Evolutionary conservation across 345 rosid genomes (phyloP).

Genomic region (Eucalyptus pauciflora): DNA sequence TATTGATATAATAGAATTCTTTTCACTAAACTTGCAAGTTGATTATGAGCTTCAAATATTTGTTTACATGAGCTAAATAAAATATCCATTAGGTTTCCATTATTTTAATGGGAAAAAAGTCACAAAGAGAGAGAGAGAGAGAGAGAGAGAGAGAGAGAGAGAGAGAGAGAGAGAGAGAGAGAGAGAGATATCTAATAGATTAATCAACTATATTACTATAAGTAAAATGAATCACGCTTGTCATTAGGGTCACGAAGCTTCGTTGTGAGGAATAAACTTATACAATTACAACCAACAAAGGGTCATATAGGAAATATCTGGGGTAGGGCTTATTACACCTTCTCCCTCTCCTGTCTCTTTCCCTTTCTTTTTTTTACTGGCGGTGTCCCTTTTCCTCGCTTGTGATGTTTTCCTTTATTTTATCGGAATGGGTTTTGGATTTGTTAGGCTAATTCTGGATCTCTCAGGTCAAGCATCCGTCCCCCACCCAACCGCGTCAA

Average conservation of each 20-base stretch:
- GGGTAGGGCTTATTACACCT: neutral
- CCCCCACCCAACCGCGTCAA: neutral
- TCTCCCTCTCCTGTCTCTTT: neutral
- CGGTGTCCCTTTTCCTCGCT: neutral
- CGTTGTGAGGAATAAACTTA: neutral
- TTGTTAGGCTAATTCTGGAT: neutral
- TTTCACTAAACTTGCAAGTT: neutral
- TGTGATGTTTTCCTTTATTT: neutral
- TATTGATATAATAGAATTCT: neutral
- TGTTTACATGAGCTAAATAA: neutral
- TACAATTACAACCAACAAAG: neutral
- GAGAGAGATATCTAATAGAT: neutral
- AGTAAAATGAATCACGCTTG: neutral
- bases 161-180: no score
- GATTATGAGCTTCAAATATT: neutral
- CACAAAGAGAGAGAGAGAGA: no score
- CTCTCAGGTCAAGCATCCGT: neutral
- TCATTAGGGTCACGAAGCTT: neutral
- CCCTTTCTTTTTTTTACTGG: neutral
- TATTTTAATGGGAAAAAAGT: neutral
- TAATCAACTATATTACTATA: neutral
- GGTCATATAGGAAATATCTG: neutral
- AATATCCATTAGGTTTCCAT: neutral
- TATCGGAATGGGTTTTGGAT: neutral
- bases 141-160: no score